Base-by-base conservation (phyloP, 345 rosid genomes). In the Excoecaria agallocha region DNA sequence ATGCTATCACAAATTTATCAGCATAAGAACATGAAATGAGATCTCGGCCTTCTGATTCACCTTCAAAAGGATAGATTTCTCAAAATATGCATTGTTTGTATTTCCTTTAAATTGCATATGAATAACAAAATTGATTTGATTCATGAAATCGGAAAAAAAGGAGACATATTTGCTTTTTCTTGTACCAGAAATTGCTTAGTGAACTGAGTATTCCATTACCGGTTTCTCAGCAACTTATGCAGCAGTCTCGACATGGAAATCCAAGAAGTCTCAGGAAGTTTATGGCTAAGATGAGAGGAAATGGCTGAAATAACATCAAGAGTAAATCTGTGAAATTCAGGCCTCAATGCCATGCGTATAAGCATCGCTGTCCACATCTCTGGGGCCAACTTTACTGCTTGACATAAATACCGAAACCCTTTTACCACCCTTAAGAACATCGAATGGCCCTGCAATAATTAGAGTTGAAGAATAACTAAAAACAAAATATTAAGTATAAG, bases 281-380 rank as follows among this genome's bases (percentile, higher is more conserved):
- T 86, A 83, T 74, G 85, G 61, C 85, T 75, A 70, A 81, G 81
- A 76, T 85, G 89, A 24, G 63, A 35, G 59, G 71, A 9, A 62
- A 95, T 61, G 19, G 93, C 91, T 25, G 90, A 91, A 66, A 86
- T 59, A 39, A 90, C 73, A 77, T 91, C 97, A 5, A 78, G 61
- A 77, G 72, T 73, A 74, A 87, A 91, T 72, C 74, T 75, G 76
- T 86, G 91, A 76, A 86, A 83, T 75, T 93, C 89, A 0, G 90
- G 90, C 82, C 78, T 93, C 79, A 78, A 48, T 15, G 83, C 82
- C 82, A 91, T 80, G 24, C 96, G 85, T 60, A 89, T 49, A 35
- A 90, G 71, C 98, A 95, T 91, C 41, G 88, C 85, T 17, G 84
- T 84, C 97, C 99, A 93, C 80, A 89, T 77, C 82, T 88, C 96